Evolutionary conservation across 2,329 filamentous ascomycete species (phyloP).

Genomic region (Colletotrichum sp.): DNA sequence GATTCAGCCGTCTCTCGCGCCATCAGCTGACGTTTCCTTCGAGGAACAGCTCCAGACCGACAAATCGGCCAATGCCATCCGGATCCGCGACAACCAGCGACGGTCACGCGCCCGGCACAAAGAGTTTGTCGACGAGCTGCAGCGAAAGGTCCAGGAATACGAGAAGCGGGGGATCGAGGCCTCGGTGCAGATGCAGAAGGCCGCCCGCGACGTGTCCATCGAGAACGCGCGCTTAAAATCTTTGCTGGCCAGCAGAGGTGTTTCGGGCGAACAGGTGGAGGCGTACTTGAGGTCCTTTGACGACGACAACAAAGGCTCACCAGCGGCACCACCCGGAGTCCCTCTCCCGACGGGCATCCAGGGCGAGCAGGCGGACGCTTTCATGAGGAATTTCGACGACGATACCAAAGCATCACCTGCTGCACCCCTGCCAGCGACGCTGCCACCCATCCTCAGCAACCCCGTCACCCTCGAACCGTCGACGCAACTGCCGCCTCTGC

Average conservation of each 20-base stretch:
- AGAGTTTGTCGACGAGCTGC: constrained; percentile 54
- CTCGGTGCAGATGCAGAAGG: constrained; percentile 57
- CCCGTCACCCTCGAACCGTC: constrained; percentile 9
- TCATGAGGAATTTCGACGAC: constrained; percentile 14
- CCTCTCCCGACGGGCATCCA: background rate
- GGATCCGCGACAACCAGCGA: constrained; percentile 58
- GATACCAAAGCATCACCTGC: constrained; percentile 27
- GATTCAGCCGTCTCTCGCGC: background rate
- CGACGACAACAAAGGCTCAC: constrained; percentile 28
- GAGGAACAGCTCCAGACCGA: constrained; percentile 20
- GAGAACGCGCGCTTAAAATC: constrained; percentile 52
- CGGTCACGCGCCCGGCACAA: constrained; percentile 55
- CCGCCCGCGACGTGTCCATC: constrained; percentile 52
- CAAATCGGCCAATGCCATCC: constrained; percentile 27
- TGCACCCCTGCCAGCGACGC: background rate
- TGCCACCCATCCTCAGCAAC: constrained; percentile 4
- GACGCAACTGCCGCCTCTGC: background rate
- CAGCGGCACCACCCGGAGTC: constrained; percentile 14
- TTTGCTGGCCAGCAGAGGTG: constrained; percentile 44
- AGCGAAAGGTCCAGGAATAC: constrained; percentile 49
- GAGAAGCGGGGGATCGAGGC: constrained; percentile 54
- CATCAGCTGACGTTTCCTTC: constrained; percentile 7
- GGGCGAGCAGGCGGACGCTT: background rate
- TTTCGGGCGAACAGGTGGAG: constrained; percentile 42
- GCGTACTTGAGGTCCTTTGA: constrained; percentile 41